Conservation (phyloP, 129 eudicot genomes). For the Ambrosia trifida region DNA sequence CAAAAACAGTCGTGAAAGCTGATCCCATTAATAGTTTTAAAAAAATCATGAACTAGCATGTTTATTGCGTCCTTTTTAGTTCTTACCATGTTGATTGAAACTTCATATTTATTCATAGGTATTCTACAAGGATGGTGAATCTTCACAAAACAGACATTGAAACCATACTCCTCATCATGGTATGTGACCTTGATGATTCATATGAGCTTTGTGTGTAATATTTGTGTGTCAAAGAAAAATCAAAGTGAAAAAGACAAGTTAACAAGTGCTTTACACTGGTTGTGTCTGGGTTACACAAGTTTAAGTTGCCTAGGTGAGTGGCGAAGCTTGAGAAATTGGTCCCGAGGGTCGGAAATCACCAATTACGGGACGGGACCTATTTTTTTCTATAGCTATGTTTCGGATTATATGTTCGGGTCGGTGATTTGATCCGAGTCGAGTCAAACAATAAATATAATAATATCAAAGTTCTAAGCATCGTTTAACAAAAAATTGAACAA, state of each 20-base stretch:
- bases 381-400: too few relatives aligned
- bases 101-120: constrained; percentile 48
- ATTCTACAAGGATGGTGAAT: constrained; percentile 48
- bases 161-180: constrained; percentile 37
- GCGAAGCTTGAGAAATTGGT: too few relatives aligned
- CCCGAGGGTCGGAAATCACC: too few relatives aligned
- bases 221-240: not conserved
- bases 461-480: too few relatives aligned
- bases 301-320: not conserved
- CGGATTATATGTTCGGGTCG: too few relatives aligned
- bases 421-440: too few relatives aligned
- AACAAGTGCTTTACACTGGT: not conserved
- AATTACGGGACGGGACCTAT: too few relatives aligned
- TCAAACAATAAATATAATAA: too few relatives aligned
- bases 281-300: not conserved
- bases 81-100: not conserved
- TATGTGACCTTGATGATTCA: constrained; percentile 17
- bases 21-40: not conserved
- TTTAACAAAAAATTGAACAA: too few relatives aligned
- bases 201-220: not conserved
- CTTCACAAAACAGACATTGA: constrained; percentile 32
- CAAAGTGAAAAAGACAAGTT: not conserved
- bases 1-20: not conserved
- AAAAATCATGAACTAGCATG: not conserved
- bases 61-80: not conserved